Base-by-base conservation (phyloP, 1,284 basidiomycete species). In the Hymenochaete sp. region DNA sequence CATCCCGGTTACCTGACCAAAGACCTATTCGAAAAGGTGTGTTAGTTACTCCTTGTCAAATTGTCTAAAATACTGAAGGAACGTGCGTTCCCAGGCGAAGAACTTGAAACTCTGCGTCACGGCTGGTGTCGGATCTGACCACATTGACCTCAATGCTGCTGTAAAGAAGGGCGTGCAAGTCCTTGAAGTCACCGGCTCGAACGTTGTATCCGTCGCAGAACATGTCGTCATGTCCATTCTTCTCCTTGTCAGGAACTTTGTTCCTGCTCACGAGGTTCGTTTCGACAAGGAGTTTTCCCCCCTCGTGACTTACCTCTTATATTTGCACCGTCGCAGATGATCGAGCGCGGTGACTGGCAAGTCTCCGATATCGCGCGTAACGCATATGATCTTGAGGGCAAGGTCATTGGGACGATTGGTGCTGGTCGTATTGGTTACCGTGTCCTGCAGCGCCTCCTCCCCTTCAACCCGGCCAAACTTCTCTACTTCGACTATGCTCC, bases 51-150 rank as follows among this genome's bases (percentile, higher is more conserved):
- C n/a, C 35, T 10, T 18, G 14, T 41, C 33, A 32, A 28, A 22
- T 24, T n/a, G 16, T 14, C 32, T 35, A 19, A n/a, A n/a, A 27
- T 28, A 25, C 42, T 22, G 32, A 48, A 28, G 33, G 21, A 11
- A 28, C 33, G 14, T 38, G 42, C 35, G 39, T 38, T 27, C 56
- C 37, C 68, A 87, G 73, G 89, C 93, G 28, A 83, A 83, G 67
- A 93, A 95, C 58, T 77, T 98, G 57, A 95, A 93, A 69, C 67
- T 95, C 52, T 91, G 86, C 59, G 76, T 96, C 57, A 97, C 93
- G 8, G 93, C 93, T 44, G 93, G 93, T 67, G 92, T 97, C 38
- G 92, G 92, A 10, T 93, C 89, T 25, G 93, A 95, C 68, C 89
- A 92, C 66, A 80, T 96, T 57, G 91, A 96, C 63, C 75, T 96